Evolutionary conservation across 2,329 filamentous ascomycete species (phyloP), one percentile per base, ranked within the genome.

Genomic region (Aphanoascus verrucosus): DNA sequence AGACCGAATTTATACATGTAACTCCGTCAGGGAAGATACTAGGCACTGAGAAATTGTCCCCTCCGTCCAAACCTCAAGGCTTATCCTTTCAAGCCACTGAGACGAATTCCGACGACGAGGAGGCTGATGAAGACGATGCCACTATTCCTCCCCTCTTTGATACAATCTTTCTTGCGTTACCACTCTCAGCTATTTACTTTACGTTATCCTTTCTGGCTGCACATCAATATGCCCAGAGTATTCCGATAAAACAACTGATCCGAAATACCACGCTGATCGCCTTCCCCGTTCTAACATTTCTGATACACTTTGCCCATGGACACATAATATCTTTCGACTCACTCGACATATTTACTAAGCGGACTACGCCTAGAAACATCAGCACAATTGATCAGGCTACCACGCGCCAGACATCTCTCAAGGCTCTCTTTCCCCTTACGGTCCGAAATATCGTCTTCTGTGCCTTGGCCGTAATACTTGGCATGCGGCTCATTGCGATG

Each of bases 401-500:
- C 63, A 49, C 52, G 62, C 32, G 64, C 3, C 60, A 61, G 9
- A 65, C 65, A 19, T 46, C 67, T 2, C 59, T 64, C 19, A 59
- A 59, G 19, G 45, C 67, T 14, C 15, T 69, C 9, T 69, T 70
- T 28, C 67, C 68, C 14, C 67, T 66, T 5, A 59, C 63, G 0
- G 46, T 62, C 9, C 60, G 62, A 12, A 71, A 69, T 4, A 32
- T 66, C 5, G 41, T 67, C 2, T 69, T 69, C 52, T 58, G 71
- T 5, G 62, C 65, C 5, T 47, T 67, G 4, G 64, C 69, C 20
- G 49, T 65, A 3, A 41, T 63, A n/a, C 58, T 72, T 0, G 93
- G 93, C 1, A 87, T 83, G 69, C 90, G 88, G 67, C 74, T 96
- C 57, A 83, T 97, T 47, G 76, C 86, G 60, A 81, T 90, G 51